Conservation (phyloP, 78 protist genomes). For the Chrysochromulina parva region DNA sequence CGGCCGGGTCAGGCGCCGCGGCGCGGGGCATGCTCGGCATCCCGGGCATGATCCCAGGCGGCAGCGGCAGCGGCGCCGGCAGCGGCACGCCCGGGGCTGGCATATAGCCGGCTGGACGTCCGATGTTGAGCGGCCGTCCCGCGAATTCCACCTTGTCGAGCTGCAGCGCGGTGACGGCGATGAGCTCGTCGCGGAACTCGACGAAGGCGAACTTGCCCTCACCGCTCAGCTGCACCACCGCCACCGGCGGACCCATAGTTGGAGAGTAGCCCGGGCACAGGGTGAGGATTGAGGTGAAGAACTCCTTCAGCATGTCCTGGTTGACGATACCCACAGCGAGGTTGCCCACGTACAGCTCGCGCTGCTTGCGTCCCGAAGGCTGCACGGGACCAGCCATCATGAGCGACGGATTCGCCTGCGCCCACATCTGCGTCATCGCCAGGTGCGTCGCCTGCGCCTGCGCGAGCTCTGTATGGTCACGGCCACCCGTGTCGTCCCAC, state of each 20-base stretch:
- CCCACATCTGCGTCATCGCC: too few species aligned
- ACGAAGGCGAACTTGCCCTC: constrained; percentile 3
- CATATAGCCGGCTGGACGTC: background rate
- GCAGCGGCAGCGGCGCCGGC: constrained; percentile 1
- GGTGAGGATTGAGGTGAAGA: background rate
- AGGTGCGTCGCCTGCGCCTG: too few species aligned
- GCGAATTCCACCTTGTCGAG: constrained; percentile 1
- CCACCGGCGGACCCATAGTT: background rate
- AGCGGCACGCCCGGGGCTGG: background rate
- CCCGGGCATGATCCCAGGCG: too few species aligned
- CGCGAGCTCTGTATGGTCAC: too few species aligned
- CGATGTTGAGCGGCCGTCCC: background rate
- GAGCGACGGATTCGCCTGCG: too few species aligned
- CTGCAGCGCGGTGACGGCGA: background rate
- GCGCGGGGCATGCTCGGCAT: too few species aligned
- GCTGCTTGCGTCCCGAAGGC: background rate
- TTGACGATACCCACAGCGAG: background rate
- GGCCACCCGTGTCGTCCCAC: too few species aligned
- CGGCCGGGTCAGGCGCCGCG: background rate
- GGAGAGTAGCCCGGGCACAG: background rate
- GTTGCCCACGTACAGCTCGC: constrained; percentile 16
- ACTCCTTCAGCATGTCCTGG: background rate
- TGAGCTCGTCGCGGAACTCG: background rate
- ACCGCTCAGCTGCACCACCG: background rate
- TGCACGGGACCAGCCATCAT: background rate